Conservation (phyloP, 192 early-diverging fungal species). For the Rhizoclosmatium sp. region DNA sequence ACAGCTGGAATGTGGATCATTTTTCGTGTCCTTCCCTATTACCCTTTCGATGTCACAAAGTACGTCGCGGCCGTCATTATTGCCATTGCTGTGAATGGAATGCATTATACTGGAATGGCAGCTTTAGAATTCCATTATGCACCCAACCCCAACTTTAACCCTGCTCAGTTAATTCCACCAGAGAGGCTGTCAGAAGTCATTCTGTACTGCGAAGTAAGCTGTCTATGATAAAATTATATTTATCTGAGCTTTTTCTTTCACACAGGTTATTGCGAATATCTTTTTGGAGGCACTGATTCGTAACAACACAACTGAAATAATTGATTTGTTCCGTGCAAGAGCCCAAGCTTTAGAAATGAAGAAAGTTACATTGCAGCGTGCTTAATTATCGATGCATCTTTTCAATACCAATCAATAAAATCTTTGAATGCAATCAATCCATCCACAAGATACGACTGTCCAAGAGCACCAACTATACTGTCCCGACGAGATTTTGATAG, state of each 20-base stretch:
- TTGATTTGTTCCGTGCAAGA: not conserved
- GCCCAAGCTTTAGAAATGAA: constrained; percentile 1
- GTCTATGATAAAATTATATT: not conserved
- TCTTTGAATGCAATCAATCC: too few species aligned
- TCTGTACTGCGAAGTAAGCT: constrained; percentile 28
- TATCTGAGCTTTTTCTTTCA: not conserved
- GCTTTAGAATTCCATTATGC: not conserved
- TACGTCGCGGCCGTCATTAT: constrained; percentile 16
- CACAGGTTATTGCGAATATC: constrained; percentile 28
- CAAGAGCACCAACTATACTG: too few species aligned
- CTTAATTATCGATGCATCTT: too few species aligned
- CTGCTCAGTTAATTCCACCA: not conserved
- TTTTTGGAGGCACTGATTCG: constrained; percentile 19
- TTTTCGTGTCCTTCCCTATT: constrained; percentile 25
- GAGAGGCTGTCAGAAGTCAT: constrained; percentile 14
- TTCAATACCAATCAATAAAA: too few species aligned
- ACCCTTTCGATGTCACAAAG: constrained; percentile 6
- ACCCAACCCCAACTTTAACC: constrained; percentile 3
- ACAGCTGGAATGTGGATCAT: constrained; percentile 33
- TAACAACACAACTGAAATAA: constrained; percentile 14
- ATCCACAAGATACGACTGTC: too few species aligned
- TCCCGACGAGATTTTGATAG: too few species aligned
- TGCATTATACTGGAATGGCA: constrained; percentile 33
- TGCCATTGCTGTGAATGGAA: constrained; percentile 23
- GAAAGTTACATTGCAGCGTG: too few species aligned